Base-by-base conservation (phyloP, 768 basidiomycete species). In the Kwoniella shandongensis region DNA sequence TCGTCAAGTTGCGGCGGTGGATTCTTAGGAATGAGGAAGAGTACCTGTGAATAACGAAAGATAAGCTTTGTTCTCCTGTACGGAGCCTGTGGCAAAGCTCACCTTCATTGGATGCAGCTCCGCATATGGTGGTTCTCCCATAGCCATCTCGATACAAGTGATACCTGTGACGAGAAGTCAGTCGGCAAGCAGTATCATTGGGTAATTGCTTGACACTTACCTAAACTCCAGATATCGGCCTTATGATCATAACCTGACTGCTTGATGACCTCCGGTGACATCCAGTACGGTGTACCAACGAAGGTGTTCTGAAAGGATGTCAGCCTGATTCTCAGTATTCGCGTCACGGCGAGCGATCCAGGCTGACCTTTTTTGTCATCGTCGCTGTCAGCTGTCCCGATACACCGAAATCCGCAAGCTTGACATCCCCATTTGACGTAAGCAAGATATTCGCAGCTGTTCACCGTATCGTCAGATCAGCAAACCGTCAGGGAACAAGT, bases 71-170 rank as follows among this genome's bases (percentile, higher is more conserved):
- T 41, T 15, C 4, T 20, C 13, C n/a, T 40, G 18, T 23, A 32
- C 54, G 45, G 8, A 3, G 3, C 27, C 23, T 7, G 13, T 8
- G 6, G 29, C 5, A 41, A 17, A 23, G 66, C 82, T 44, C 54
- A 89, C 94, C 83, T 98, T 98, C 96, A 99, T 98, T 4, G 96
- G 96, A 78, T 99, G 96, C 40, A 98, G 79, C 67, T 98, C 94
- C 1, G 96, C 94, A 71, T 98, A 98, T 2, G 96, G 96, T 35
- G 96, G 96, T 74, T 98, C 94, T 26, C 94, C 94, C 77, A 88
- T 93, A 1, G 96, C 96, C 67, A 99, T 81, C 76, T 99, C 96
- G 65, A 98, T 97, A 27, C 91, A 89, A 6, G 96, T 99, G 62
- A 78, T 78, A 25, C 75, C 72, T 72, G 44, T n/a, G n/a, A n/a